Evolutionary conservation across 1,284 basidiomycete genomes (phyloP), one percentile per base, ranked within the genome.

Genomic region (Tetrapyrgos nigripes): DNA sequence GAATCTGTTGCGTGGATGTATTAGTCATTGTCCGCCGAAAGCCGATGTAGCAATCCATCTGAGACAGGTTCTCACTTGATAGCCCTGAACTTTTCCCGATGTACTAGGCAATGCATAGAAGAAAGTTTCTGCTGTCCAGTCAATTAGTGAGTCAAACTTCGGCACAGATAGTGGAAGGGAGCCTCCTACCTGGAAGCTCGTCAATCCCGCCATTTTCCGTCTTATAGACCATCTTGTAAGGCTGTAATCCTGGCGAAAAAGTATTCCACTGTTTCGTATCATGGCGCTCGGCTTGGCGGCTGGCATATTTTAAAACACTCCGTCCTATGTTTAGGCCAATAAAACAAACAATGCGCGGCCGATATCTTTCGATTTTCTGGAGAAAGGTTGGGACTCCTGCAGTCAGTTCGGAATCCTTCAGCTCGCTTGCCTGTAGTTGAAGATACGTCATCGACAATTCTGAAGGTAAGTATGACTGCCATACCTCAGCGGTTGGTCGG

Each of bases 291-390:
- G 4, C 26, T 28, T 50, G 19, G 24, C 52, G 52, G 35, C 45
- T 53, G 2, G 52, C 53, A 28, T 58, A 47, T 19, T 55, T 54
- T 14, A 53, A 24, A 4, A 61, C 53, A 26, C 53, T 44, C 5
- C 49, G 9, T 68, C 88, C 88, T 29, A 93, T 92, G 33, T 80
- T 82, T 58, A 91, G 82, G 0, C 91, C 91, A 4, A 92, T 86
- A 65, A 92, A 91, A 63, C 88, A 89, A 0, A 91, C 80, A 3
- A 89, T 75, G 2, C 76, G 76, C 0, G 91, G 91, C 2, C 79
- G 79, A 60, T 79, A 77, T n/a, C 63, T 69, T 0, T 72, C 64
- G 26, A 93, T 73, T 67, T 92, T 93, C 4, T 60, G 62, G 0
- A 91, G 74, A 4, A 94, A 74, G 0, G 63, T 53, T 0, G 81